phyloP scores from a whole-genome alignment of 768 basidiomycete species.

The Ephemerocybe angulata region DNA sequence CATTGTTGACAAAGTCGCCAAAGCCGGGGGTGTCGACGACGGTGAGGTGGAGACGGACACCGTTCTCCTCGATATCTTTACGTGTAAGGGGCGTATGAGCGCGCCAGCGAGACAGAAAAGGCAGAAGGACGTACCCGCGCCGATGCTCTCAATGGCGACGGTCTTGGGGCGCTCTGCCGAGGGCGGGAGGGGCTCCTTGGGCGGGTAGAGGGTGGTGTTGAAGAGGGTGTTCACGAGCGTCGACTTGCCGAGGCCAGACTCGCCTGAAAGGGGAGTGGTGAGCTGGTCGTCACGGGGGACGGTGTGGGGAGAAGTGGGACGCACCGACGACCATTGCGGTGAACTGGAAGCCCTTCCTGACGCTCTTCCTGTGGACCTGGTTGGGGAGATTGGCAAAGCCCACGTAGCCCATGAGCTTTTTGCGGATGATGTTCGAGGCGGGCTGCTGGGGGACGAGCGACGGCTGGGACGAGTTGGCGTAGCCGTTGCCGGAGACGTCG shows the following conservation, averaged over 20 bases:
- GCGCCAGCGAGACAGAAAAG: constrained; percentile 21
- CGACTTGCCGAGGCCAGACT: constrained; percentile 98
- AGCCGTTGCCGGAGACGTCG: constrained; percentile 57
- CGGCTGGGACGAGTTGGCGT: constrained; percentile 60
- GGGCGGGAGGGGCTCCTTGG: constrained; percentile 80
- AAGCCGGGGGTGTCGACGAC: constrained; percentile 99
- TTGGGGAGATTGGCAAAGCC: constrained; percentile 98
- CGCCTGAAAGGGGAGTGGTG: constrained; percentile 52
- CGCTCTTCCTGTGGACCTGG: constrained; percentile 98
- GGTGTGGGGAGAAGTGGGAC: constrained; percentile 39
- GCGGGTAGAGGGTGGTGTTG: constrained; percentile 92
- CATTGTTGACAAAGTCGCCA: constrained; percentile 99
- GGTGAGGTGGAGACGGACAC: constrained; percentile 93
- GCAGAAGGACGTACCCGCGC: constrained; percentile 68
- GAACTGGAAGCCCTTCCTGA: constrained; percentile 98
- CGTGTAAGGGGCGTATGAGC: constrained; percentile 23
- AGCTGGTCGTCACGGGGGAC: constrained; percentile 13
- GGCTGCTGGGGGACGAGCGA: constrained; percentile 44
- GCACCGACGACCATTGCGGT: constrained; percentile 97
- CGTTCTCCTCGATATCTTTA: constrained; percentile 97
- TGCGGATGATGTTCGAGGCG: constrained; percentile 59
- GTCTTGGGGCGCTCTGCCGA: constrained; percentile 87
- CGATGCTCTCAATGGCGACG: constrained; percentile 97
- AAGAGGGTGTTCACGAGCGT: constrained; percentile 99
- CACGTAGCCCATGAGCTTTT: constrained; percentile 94